Percentiles rank a stretch among this genome's conserved stretches.
Conservation (phyloP, 495 filamentous ascomycete species). For the Astrothelium macrocarpum region DNA sequence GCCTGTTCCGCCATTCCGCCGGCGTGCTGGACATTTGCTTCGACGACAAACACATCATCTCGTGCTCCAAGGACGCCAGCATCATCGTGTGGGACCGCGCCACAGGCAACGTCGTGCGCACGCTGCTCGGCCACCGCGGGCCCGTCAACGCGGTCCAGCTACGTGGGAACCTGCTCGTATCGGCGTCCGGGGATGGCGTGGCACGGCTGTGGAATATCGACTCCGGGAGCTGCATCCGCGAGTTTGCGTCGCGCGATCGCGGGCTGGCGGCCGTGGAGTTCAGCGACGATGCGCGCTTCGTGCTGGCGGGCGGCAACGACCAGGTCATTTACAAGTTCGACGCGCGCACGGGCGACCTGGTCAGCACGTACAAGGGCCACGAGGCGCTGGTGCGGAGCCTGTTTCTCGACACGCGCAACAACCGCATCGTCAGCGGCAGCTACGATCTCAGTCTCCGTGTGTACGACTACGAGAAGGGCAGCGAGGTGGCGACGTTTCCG, state of each 20-base stretch:
- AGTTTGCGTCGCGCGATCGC: constrained; percentile 76
- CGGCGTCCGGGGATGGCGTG: constrained; percentile 82
- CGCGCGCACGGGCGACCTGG: constrained; percentile 74
- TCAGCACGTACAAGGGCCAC: constrained; percentile 69
- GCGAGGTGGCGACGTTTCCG: constrained; percentile 63
- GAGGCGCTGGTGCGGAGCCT: constrained; percentile 72
- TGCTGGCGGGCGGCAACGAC: constrained; percentile 90
- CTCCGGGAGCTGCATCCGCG: constrained; percentile 72
- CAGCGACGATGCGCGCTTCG: constrained; percentile 76
- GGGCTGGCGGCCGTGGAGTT: constrained; percentile 95
- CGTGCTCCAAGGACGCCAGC: constrained; percentile 86
- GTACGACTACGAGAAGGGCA: constrained; percentile 68
- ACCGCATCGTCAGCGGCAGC: constrained; percentile 77
- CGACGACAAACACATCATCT: constrained; percentile 83
- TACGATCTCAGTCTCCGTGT: constrained; percentile 94
- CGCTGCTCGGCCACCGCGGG: constrained; percentile 71
- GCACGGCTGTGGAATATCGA: constrained; percentile 93
- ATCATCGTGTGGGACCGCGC: constrained; percentile 89
- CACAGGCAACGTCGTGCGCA: constrained; percentile 61
- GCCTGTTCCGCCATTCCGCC: constrained; percentile 65
- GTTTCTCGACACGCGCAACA: constrained; percentile 74
- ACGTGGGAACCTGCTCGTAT: constrained; percentile 81
- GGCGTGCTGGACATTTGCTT: constrained; percentile 91
- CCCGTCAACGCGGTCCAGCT: constrained; percentile 95
- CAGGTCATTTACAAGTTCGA: constrained; percentile 90